Evolutionary conservation across 202 grass and related monocot genomes (phyloP).

Genomic region (Eragrostis tef): DNA sequence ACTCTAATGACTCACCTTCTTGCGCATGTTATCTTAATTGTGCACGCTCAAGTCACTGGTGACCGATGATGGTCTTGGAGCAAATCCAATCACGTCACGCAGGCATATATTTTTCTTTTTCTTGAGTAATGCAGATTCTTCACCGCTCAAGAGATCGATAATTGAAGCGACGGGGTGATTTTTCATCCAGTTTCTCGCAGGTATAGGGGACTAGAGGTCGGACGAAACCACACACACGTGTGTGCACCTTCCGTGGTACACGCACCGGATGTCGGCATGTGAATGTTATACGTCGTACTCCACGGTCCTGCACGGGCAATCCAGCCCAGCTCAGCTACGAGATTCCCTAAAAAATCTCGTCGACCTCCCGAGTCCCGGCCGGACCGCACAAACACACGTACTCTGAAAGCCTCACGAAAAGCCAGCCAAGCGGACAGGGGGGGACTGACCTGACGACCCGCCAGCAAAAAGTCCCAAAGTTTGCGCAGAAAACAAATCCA

Average conservation of each 20-base stretch:
- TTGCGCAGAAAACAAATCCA: slow-evolving; percentile 55
- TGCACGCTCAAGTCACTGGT: slow-evolving; percentile 15
- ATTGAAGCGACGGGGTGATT: too few relatives aligned
- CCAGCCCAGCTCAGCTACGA: background rate
- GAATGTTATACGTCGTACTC: background rate
- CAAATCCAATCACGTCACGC: slow-evolving; percentile 20
- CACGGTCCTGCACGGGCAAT: background rate
- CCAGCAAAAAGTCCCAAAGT: slow-evolving; percentile 39
- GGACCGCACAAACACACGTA: slow-evolving; percentile 1
- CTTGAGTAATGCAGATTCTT: background rate
- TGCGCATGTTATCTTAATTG: slow-evolving; percentile 2
- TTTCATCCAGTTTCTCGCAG: background rate
- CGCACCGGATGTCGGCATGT: background rate
- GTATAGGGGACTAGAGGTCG: background rate
- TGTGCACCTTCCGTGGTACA: background rate
- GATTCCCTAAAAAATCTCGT: background rate
- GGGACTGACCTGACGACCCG: background rate
- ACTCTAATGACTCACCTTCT: background rate
- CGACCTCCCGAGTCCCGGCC: background rate
- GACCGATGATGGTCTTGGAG: background rate
- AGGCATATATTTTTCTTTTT: background rate
- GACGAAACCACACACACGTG: background rate
- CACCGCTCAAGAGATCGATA: background rate
- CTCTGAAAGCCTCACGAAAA: slow-evolving; percentile 3
- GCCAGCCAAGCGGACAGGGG: background rate